phyloP scores from a whole-genome alignment of 768 basidiomycete genomes.

The Kwoniella sp. region DNA sequence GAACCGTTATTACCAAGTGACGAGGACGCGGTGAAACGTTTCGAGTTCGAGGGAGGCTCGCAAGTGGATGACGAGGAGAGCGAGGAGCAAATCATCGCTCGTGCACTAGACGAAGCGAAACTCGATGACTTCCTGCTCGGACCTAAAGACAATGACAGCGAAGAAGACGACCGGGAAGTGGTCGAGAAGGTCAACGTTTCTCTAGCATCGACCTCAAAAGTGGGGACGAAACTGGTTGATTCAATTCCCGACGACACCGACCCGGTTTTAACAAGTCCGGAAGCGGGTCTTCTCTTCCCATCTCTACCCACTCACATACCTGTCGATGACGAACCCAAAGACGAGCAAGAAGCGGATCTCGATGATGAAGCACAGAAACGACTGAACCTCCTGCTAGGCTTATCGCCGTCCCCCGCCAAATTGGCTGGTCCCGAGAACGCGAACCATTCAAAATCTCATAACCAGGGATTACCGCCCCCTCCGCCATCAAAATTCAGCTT shows the following conservation, averaged over 20 bases:
- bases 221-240: no score
- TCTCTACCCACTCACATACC: slow-evolving; percentile 31
- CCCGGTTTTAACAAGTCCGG: no score
- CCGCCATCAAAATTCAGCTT: slow-evolving; percentile 28
- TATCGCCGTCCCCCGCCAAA: slow-evolving; percentile 21
- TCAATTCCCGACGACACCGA: no score
- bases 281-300: slow-evolving; percentile 26
- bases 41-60: not conserved
- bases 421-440: slow-evolving; percentile 15
- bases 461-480: not conserved
- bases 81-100: slow-evolving; percentile 22
- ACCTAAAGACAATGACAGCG: not conserved
- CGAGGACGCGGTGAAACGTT: no score
- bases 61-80: slow-evolving; percentile 8
- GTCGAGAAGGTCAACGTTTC: not conserved
- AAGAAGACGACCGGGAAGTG: not conserved
- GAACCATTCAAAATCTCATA: no score
- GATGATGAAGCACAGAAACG: slow-evolving; percentile 25
- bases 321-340: slow-evolving; percentile 9
- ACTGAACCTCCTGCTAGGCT: slow-evolving; percentile 35
- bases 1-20: no score
- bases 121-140: slow-evolving; percentile 16
- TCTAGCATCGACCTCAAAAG: no score
- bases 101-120: slow-evolving; percentile 21
- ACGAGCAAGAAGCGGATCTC: slow-evolving; percentile 11